Evolutionary conservation across 1,139 yeast genomes (phyloP), one percentile per base, ranked within the genome.

Genomic region (Geotrichum candidum): DNA sequence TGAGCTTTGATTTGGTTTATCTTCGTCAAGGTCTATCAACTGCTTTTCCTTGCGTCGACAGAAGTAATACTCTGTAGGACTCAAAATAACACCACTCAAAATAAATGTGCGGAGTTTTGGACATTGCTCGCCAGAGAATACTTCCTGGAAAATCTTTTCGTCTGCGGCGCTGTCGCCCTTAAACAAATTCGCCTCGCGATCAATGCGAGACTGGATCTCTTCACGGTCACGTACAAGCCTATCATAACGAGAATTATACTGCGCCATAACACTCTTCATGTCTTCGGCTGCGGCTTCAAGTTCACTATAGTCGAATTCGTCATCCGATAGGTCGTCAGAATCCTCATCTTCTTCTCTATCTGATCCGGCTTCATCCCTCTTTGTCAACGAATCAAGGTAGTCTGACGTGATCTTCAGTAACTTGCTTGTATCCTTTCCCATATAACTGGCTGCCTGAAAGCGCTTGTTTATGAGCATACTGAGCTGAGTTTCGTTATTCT

Each of bases 341-440:
- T 69, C 72, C 1, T 69, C 69, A 2, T 68, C 62, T 23, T 55
- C 52, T 2, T 50, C 57, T 15, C 23, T 50, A 4, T 53, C 51
- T 18, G 29, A 27, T 2, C 29, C 45, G 15, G 22, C 29, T 11
- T 56, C 51, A 23, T 29, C 13, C 29, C 27, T 35, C 11, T 46
- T 11, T 4, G 35, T 41, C 33, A 59, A 45, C 9, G 51, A 45
- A 22, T 45, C 33, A 23, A 56, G 51, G 45, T 59, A 54, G 46
- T 60, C 60, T 10, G 60, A 53, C 0, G 79, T 65, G 1, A 70
- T 66, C 4, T 68, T 68, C 18, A 79, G 63, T 4, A 77, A 59
- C n/a, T 71, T 67, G 0, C 69, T 59, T 1, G 76, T 72, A 27
- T 71, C 71, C 61, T 76, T 76, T 0, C 82, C 82, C 48, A 50